A percentile compares a stretch with the other conserved stretches of the same genome.
phyloP scores from a whole-genome alignment of 177 flowering plant genomes.

The Vitis hybrid region DNA sequence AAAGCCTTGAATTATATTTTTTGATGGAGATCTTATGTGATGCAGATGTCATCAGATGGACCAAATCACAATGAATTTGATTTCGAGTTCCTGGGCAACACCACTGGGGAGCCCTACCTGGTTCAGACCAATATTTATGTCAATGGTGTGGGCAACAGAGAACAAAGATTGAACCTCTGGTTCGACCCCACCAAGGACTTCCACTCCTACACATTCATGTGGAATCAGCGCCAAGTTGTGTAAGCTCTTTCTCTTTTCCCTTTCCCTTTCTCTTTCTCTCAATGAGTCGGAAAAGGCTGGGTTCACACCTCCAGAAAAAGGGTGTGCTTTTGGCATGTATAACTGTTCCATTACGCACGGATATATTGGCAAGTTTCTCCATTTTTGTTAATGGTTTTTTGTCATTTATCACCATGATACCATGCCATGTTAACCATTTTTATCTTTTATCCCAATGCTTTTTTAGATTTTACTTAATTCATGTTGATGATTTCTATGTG shows the following conservation, averaged over 20 bases:
- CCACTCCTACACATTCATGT: conserved; percentile 74
- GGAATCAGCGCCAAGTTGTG: conserved; percentile 87
- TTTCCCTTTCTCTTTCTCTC: too few species aligned
- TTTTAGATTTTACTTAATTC: too few species aligned
- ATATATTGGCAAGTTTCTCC: too few species aligned
- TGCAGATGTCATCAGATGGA: conserved; percentile 96
- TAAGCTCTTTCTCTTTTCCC: conserved; percentile 31
- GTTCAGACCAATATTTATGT: conserved; percentile 89
- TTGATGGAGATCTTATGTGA: neutral
- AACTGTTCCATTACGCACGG: too few species aligned
- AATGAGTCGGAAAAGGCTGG: neutral
- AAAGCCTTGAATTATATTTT: neutral
- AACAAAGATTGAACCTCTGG: conserved; percentile 81
- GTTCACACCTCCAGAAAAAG: neutral
- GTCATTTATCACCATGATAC: too few species aligned
- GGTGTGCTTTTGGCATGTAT: neutral
- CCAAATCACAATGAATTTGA: conserved; percentile 86
- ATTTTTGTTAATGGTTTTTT: too few species aligned
- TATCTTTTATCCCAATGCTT: too few species aligned
- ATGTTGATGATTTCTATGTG: neutral
- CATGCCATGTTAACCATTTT: too few species aligned
- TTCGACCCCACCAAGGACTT: conserved; percentile 88
- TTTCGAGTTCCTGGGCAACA: conserved; percentile 93
- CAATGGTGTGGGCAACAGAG: conserved; percentile 94
- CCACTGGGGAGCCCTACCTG: conserved; percentile 81